phyloP scores from a whole-genome alignment of 345 rosid species.

The Ceriops tagal region DNA sequence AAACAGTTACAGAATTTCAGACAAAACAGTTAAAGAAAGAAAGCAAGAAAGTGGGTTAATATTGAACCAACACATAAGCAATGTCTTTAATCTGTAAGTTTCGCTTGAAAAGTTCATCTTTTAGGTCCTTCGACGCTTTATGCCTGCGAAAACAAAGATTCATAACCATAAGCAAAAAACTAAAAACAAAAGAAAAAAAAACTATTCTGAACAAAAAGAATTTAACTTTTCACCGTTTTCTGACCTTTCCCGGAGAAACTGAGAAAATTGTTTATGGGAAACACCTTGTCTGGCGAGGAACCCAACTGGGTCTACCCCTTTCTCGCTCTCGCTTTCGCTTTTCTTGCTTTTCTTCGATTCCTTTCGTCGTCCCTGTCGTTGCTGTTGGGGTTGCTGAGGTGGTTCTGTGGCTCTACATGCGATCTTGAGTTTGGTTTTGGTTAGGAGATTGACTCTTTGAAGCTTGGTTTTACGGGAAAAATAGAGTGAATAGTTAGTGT shows the following conservation, averaged over 20 bases:
- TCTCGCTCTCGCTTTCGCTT: slow-evolving; percentile 34
- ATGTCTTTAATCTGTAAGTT: slow-evolving; percentile 62
- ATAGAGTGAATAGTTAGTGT: slow-evolving; percentile 4
- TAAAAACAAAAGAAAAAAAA: too few species aligned
- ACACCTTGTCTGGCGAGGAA: slow-evolving; percentile 64
- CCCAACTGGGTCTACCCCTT: slow-evolving; percentile 61
- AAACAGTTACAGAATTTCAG: too few species aligned
- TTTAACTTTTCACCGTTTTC: not conserved
- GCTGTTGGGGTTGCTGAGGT: slow-evolving; percentile 23
- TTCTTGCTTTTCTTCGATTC: slow-evolving; percentile 36
- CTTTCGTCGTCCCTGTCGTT: slow-evolving; percentile 8
- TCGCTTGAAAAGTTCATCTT: slow-evolving; percentile 70
- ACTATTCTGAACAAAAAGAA: not conserved
- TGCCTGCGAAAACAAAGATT: slow-evolving; percentile 49
- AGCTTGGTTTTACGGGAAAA: slow-evolving; percentile 19
- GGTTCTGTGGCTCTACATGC: slow-evolving; percentile 41
- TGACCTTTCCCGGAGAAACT: slow-evolving; percentile 93
- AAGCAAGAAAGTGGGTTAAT: slow-evolving; percentile 6
- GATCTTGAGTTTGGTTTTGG: slow-evolving; percentile 20
- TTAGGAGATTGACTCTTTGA: slow-evolving; percentile 15
- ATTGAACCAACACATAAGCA: slow-evolving; percentile 67
- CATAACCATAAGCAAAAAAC: not conserved
- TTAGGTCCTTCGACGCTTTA: slow-evolving; percentile 76
- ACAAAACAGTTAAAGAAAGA: not conserved
- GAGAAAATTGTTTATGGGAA: slow-evolving; percentile 72